These are phyloP conservation scores for Botrytis sinoallii DNA, from an alignment of 2,329 filamentous ascomycete species.

Conservation along the genomic window DNA sequence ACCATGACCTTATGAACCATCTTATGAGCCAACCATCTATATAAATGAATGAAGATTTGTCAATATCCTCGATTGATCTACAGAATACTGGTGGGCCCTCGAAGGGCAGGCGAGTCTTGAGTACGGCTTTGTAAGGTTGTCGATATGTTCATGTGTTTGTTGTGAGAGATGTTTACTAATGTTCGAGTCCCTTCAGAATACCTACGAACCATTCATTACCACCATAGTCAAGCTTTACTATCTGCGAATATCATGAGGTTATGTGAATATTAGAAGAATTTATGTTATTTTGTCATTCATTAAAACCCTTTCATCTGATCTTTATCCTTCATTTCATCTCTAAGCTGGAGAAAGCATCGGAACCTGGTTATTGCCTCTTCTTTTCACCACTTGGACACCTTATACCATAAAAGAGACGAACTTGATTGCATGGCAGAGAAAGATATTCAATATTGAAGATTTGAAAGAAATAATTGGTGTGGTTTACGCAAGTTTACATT, in stretches of 20 bases:
- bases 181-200: slow-evolving; percentile 3
- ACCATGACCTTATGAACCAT: background rate
- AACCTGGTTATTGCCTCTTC: background rate
- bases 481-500: background rate
- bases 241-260: background rate
- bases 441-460: background rate
- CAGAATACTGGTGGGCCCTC: slow-evolving; percentile 10
- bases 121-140: background rate
- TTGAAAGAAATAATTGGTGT: background rate
- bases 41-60: background rate
- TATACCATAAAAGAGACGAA: background rate
- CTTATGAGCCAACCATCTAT: background rate
- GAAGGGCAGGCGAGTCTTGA: slow-evolving; percentile 10
- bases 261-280: background rate
- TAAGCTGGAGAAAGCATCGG: background rate
- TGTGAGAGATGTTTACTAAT: slow-evolving; percentile 12
- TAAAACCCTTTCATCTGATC: background rate
- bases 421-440: background rate
- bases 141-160: slow-evolving; percentile 1
- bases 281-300: slow-evolving; percentile 1
- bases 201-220: background rate
- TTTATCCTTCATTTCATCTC: slow-evolving; percentile 1
- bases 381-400: background rate
- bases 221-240: background rate
- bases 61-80: slow-evolving; percentile 6